Evolutionary conservation across 2,329 filamentous ascomycete genomes (phyloP).

Genomic region (Domatiomyces globalis): DNA sequence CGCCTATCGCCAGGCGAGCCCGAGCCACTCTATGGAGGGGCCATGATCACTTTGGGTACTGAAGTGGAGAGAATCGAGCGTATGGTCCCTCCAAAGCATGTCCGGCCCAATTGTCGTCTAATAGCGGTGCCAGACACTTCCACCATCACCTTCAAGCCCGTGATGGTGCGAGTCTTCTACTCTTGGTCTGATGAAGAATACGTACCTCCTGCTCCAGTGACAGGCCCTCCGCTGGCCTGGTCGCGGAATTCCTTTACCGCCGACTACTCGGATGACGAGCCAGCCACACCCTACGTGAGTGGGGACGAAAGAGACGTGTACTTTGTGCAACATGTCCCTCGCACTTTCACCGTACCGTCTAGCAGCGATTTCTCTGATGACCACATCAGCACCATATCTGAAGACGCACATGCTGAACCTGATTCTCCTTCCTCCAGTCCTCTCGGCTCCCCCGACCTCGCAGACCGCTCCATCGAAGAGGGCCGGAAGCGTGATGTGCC

Average conservation of each 20-base stretch:
- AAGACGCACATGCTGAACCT: constrained; percentile 1
- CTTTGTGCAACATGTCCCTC: not conserved
- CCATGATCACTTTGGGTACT: constrained; percentile 34
- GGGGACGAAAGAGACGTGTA: not conserved
- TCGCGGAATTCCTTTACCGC: not conserved
- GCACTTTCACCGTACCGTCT: constrained; percentile 9
- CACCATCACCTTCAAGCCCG: not conserved
- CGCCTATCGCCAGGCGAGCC: constrained; percentile 24
- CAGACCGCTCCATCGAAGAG: not conserved
- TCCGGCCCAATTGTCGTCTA: not conserved
- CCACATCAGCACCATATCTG: constrained; percentile 4
- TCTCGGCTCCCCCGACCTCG: not conserved
- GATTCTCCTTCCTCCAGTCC: constrained; percentile 11
- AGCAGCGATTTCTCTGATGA: constrained; percentile 10
- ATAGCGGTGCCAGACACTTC: not conserved
- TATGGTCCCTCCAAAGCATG: constrained; percentile 1
- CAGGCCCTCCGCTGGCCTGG: not conserved
- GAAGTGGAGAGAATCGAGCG: constrained; percentile 34
- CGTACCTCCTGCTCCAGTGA: not conserved
- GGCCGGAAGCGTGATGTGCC: not conserved
- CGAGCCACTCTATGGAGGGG: constrained; percentile 23
- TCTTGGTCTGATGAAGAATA: not conserved
- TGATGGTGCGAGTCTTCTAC: not conserved
- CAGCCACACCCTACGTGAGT: not conserved
- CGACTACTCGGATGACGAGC: constrained; percentile 1